Percentiles rank a stretch among this genome's conserved stretches.
These are phyloP conservation scores for Coemansia sp. DNA, from an alignment of 192 early-diverging fungal genomes.

Conservation along the genomic window DNA sequence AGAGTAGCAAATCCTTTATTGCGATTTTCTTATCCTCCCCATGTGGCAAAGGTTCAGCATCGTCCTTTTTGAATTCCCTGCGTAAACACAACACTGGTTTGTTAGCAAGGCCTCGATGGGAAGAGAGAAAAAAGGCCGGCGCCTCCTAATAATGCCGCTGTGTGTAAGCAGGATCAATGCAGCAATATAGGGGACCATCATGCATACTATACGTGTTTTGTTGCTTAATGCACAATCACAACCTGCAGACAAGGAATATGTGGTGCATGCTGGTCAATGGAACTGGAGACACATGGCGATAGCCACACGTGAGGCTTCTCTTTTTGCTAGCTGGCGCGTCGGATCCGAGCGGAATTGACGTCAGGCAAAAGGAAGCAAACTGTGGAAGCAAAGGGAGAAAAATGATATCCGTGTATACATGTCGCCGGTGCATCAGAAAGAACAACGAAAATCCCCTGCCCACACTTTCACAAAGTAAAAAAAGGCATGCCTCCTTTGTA, in stretches of 20 bases:
- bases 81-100: too few species aligned
- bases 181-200: background rate
- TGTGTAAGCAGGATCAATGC: background rate
- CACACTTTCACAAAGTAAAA: background rate
- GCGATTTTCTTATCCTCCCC: too few species aligned
- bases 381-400: too few species aligned
- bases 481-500: conserved; percentile 2
- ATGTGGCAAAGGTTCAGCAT: too few species aligned
- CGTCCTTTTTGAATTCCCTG: too few species aligned
- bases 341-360: background rate
- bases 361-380: too few species aligned
- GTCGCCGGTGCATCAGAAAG: background rate
- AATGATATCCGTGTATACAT: conserved; percentile 1
- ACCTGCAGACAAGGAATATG: background rate
- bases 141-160: too few species aligned
- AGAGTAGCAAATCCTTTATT: too few species aligned
- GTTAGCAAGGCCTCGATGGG: too few species aligned
- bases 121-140: too few species aligned
- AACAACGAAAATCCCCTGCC: background rate
- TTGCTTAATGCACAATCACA: background rate
- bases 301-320: background rate
- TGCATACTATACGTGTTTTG: background rate
- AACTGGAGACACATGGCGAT: background rate
- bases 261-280: background rate
- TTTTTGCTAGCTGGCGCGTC: background rate